Evolutionary conservation across 176 grass and related monocot species (phyloP).

Genomic region (Oryza coarctata): DNA sequence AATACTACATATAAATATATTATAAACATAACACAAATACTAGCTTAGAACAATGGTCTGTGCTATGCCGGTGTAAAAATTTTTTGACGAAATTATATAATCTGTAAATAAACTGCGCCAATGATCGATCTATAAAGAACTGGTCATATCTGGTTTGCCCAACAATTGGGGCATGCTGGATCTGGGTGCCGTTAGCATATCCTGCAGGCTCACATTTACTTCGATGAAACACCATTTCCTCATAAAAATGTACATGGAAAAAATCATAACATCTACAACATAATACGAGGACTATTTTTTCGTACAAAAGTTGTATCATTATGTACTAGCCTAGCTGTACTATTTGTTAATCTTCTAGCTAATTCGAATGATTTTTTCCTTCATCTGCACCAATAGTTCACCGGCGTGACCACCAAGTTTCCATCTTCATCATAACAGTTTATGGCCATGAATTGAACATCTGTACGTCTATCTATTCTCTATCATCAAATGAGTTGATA

Average conservation of each 20-base stretch:
- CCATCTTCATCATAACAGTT: neutral
- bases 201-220: neutral
- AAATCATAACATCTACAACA: neutral
- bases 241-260: neutral
- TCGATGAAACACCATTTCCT: neutral
- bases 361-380: slow-evolving; percentile 1
- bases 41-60: too few species aligned
- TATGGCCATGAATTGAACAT: neutral
- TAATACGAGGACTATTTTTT: neutral
- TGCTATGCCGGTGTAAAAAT: too few species aligned
- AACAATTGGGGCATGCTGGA: neutral
- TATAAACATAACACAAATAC: too few species aligned
- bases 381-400: slow-evolving; percentile 32
- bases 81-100: too few species aligned
- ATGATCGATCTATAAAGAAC: too few species aligned
- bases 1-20: too few species aligned
- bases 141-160: neutral
- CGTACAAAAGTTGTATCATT: neutral
- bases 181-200: neutral
- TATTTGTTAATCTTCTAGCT: neutral
- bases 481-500: slow-evolving; percentile 1
- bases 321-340: neutral
- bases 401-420: slow-evolving; percentile 28
- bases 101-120: too few species aligned
- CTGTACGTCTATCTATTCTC: neutral